Evolutionary conservation across 2,329 filamentous ascomycete species (phyloP), one percentile per base, ranked within the genome.

Genomic region (Phyllosticta citrichinensis): DNA sequence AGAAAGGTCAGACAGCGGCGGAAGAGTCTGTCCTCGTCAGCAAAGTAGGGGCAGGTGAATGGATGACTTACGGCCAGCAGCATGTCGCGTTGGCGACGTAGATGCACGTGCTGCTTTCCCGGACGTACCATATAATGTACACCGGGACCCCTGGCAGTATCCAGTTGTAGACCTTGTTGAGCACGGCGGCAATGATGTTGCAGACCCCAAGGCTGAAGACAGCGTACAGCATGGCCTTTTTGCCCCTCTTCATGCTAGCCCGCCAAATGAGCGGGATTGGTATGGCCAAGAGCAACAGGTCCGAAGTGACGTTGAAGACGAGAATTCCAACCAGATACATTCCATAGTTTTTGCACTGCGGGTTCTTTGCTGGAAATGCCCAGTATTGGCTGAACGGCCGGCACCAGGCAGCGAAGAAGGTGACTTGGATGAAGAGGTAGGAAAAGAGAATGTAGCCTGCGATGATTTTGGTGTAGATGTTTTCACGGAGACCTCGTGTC

Each of bases 131-230:
- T 65, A 76, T 75, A 2, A 80, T 70, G 64, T 79, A 80, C 22
- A 77, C 68, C 54, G 74, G 71, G 3, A 73, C 74, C 65, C 77
- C 77, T 9, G 74, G 74, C 14, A 76, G 69, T 55, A 69, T 76
- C 53, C 81, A 78, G 65, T 78, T 80, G 69, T 77, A 78, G 64
- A 76, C 77, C 59, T 79, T 77, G 65, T 78, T 79, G 35, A 80
- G 69, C 14, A 80, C 71, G n/a, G 77, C 75, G 53, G 75, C 75
- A 2, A 80, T 68, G 52, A 81, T 76, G 64, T 77, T 68, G 61
- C 81, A 77, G 8, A 77, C 63, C 1, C 79, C 79, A 3, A 81
- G 68, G 2, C 72, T 73, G 63, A 81, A 79, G 51, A 80, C 73
- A 57, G 66, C 70, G 54, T 54, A 52, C 6, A 65, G 52, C 53